phyloP scores from a whole-genome alignment of 1,139 yeast genomes.

The Hemisphaericaspora subhashii region DNA sequence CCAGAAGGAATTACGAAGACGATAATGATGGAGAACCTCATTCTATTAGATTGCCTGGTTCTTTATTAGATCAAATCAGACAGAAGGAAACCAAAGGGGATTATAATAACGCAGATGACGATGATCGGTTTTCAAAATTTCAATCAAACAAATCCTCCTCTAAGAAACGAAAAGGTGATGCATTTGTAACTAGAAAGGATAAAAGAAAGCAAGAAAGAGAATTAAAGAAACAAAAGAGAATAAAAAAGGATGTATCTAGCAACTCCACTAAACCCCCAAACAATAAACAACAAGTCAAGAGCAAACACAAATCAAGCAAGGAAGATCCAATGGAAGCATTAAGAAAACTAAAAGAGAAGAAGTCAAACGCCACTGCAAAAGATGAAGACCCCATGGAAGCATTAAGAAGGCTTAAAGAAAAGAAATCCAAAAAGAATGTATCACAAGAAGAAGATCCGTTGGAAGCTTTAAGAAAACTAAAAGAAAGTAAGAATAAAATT shows the following conservation, averaged over 20 bases:
- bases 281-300: constrained; percentile 6
- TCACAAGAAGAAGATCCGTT: constrained; percentile 33
- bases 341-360: constrained; percentile 19
- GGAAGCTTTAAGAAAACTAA: constrained; percentile 22
- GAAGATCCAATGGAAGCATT: constrained; percentile 21
- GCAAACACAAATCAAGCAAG: constrained; percentile 8
- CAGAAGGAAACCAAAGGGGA: constrained; percentile 43
- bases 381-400: constrained; percentile 35
- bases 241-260: constrained; percentile 1
- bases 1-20: not conserved
- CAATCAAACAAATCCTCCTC: too few species aligned
- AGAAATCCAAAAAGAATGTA: constrained; percentile 15
- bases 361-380: constrained; percentile 16
- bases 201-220: constrained; percentile 56
- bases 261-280: too few species aligned
- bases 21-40: constrained; percentile 27
- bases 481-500: constrained; percentile 13
- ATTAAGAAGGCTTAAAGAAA: constrained; percentile 20
- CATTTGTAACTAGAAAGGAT: constrained; percentile 49
- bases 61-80: constrained; percentile 63
- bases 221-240: constrained; percentile 47
- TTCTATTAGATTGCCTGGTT: constrained; percentile 66
- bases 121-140: constrained; percentile 27
- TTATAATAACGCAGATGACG: constrained; percentile 36
- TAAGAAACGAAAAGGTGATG: constrained; percentile 30